These are phyloP conservation scores for Kalanchoe fedtschenkoi DNA, from an alignment of 164 flowering plant species.

Conservation along the genomic window DNA sequence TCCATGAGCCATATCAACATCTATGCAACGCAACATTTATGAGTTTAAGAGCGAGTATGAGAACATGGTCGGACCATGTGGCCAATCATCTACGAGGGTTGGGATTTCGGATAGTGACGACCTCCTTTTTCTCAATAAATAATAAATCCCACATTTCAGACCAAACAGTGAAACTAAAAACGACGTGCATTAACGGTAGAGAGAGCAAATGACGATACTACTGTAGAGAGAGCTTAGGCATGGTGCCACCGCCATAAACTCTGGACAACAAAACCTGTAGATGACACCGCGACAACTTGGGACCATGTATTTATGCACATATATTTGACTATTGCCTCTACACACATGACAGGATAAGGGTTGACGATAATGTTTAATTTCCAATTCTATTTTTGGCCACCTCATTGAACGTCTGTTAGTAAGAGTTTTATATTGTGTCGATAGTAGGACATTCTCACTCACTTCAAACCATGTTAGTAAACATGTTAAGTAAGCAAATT, in stretches of 20 bases:
- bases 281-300: background rate
- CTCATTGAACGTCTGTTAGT: background rate
- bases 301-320: constrained; percentile 4
- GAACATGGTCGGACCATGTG: background rate
- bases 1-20: no score
- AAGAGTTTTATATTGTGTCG: background rate
- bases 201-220: no score
- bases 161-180: no score
- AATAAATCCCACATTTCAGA: background rate
- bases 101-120: no score
- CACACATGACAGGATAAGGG: background rate
- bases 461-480: no score
- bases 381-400: background rate
- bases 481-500: no score
- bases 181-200: no score
- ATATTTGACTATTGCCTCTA: constrained; percentile 6
- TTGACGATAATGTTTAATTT: background rate
- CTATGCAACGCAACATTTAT: no score
- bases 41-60: no score
- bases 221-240: background rate
- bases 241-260: background rate
- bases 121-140: no score
- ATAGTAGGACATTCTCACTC: background rate
- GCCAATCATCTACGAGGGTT: no score
- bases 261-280: background rate